Percentiles rank a stretch among this genome's conserved stretches.
These are phyloP conservation scores for Scheffersomyces ergatensis DNA, from an alignment of 805 yeast genomes.

Conservation along the genomic window DNA sequence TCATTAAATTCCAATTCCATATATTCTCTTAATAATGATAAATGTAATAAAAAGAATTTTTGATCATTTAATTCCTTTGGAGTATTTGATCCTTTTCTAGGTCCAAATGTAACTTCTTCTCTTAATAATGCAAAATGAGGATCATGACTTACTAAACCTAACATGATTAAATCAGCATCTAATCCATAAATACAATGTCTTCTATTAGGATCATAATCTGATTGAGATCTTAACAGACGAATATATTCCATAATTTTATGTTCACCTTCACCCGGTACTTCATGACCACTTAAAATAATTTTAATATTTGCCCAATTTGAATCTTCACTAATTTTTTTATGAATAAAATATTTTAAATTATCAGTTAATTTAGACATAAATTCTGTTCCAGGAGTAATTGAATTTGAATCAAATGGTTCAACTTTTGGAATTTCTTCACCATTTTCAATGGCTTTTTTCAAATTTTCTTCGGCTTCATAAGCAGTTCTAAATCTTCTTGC, in stretches of 20 bases:
- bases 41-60: constrained; percentile 77
- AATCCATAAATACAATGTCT: constrained; percentile 94
- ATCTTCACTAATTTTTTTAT: constrained; percentile 83
- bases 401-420: constrained; percentile 85
- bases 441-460: constrained; percentile 66
- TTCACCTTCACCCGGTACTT: constrained; percentile 98
- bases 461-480: constrained; percentile 79
- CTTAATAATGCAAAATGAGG: constrained; percentile 94
- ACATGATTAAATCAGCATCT: constrained; percentile 94
- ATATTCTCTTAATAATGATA: constrained; percentile 87
- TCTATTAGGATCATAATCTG: constrained; percentile 70
- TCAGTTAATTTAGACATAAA: constrained; percentile 87
- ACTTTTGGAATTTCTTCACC: constrained; percentile 80
- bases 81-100: constrained; percentile 27
- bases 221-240: constrained; percentile 72
- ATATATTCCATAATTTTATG: constrained; percentile 95
- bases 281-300: constrained; percentile 85
- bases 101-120: constrained; percentile 93
- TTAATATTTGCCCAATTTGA: constrained; percentile 79
- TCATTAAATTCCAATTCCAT: constrained; percentile 80
- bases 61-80: constrained; percentile 65
- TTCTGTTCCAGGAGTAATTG: constrained; percentile 96
- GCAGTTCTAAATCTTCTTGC: constrained; percentile 95
- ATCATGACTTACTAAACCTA: constrained; percentile 88
- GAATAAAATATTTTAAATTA: constrained; percentile 82